Conservation (phyloP, 495 filamentous ascomycete genomes). For the Podospora conica region DNA sequence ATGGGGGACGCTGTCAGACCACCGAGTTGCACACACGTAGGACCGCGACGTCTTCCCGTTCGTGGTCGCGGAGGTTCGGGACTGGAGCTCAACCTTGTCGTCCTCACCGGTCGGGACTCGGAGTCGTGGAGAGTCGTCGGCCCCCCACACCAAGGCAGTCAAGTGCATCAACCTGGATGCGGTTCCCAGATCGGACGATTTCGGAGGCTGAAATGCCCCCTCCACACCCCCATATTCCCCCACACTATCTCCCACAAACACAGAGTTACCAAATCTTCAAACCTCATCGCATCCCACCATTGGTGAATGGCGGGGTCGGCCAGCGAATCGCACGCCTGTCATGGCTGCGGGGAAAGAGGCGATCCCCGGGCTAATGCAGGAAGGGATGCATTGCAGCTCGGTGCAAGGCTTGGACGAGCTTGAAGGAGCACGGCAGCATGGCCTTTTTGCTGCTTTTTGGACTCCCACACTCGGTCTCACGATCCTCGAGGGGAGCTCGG, state of each 20-base stretch:
- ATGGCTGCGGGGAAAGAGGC: slow-evolving; percentile 22
- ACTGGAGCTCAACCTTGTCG: too few species aligned
- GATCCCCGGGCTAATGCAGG: slow-evolving; percentile 22
- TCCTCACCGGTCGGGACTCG: neutral
- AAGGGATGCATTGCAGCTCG: slow-evolving; percentile 16
- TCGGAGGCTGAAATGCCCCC: slow-evolving; percentile 9
- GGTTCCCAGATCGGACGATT: slow-evolving; percentile 5
- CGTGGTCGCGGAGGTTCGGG: neutral
- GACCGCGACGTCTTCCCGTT: neutral
- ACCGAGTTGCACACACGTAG: neutral
- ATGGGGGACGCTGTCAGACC: neutral
- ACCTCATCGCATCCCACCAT: slow-evolving; percentile 24
- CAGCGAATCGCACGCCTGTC: slow-evolving; percentile 10
- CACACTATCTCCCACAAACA: slow-evolving; percentile 11
- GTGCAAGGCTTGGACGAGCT: neutral
- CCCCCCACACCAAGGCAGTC: neutral
- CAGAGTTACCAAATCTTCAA: slow-evolving; percentile 27
- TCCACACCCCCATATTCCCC: slow-evolving; percentile 9
- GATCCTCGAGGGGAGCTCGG: neutral
- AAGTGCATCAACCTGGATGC: neutral
- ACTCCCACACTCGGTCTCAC: neutral
- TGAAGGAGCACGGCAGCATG: neutral
- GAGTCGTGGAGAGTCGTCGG: neutral
- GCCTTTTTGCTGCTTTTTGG: too few species aligned
- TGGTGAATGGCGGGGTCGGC: slow-evolving; percentile 8